Evolutionary conservation across 345 rosid species (phyloP).

Genomic region (Lepidium africanum): DNA sequence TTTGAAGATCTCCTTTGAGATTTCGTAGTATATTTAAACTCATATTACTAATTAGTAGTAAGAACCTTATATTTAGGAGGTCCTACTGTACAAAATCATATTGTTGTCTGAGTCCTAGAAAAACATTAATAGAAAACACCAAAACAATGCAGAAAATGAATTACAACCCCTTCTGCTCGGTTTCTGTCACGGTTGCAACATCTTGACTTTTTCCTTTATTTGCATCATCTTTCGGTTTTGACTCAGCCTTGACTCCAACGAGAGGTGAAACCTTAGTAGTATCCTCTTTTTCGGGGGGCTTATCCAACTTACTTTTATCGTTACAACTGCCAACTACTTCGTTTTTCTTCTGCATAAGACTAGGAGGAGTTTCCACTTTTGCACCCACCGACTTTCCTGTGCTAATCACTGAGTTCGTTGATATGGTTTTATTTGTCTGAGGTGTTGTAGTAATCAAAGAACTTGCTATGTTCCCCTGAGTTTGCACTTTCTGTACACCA

Average conservation of each 20-base stretch:
- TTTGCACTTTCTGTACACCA: constrained; percentile 22
- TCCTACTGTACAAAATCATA: constrained; percentile 23
- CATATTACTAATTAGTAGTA: constrained; percentile 12
- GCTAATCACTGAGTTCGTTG: constrained; percentile 23
- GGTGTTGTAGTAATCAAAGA: constrained; percentile 1
- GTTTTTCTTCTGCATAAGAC: constrained; percentile 3
- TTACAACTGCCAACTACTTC: neutral
- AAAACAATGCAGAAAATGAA: constrained; percentile 1
- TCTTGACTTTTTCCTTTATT: constrained; percentile 16
- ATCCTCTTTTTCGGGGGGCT: constrained; percentile 17
- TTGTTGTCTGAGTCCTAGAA: constrained; percentile 16
- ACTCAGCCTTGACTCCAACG: neutral
- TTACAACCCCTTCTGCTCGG: constrained; percentile 11
- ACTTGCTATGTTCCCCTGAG: constrained; percentile 23
- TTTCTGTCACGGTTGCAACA: constrained; percentile 20
- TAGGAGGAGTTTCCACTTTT: constrained; percentile 22
- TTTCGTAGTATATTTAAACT: neutral
- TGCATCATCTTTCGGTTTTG: constrained; percentile 20
- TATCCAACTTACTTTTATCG: constrained; percentile 20
- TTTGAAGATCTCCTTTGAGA: neutral
- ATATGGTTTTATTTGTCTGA: constrained; percentile 21
- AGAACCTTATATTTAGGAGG: constrained; percentile 9
- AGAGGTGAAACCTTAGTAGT: constrained; percentile 1
- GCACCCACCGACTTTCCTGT: constrained; percentile 16
- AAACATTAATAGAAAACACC: neutral